phyloP scores from a whole-genome alignment of 257 asterid species.

The Catharanthus roseus region DNA sequence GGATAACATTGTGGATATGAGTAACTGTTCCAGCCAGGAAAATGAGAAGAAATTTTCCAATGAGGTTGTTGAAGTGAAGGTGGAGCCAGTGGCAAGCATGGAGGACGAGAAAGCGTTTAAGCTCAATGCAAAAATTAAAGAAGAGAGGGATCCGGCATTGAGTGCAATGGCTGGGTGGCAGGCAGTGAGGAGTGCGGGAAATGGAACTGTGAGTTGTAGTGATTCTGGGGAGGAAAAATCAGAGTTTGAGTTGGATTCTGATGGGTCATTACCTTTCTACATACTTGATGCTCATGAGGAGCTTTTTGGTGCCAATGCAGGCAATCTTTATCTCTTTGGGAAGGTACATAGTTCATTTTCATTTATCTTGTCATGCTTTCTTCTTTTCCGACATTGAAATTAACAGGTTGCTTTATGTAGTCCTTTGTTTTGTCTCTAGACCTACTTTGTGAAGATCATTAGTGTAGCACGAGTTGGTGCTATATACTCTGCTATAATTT shows the following conservation, averaged over 20 bases:
- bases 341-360: conserved; percentile 45
- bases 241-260: conserved; percentile 59
- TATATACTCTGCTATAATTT: too few relatives aligned
- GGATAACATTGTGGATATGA: conserved; percentile 25
- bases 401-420: too few relatives aligned
- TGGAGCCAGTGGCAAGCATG: conserved; percentile 19
- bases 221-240: conserved; percentile 45
- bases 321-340: conserved; percentile 83
- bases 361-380: conserved; percentile 1
- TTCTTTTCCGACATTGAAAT: conserved; percentile 2
- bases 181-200: conserved; percentile 56
- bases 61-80: conserved; percentile 34
- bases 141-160: conserved; percentile 44
- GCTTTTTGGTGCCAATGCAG: conserved; percentile 65
- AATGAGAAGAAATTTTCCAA: conserved; percentile 21
- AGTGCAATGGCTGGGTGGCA: conserved; percentile 88
- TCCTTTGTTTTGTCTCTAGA: not conserved
- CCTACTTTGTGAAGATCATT: not conserved
- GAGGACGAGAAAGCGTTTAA: conserved; percentile 47
- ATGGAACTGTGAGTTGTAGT: conserved; percentile 24
- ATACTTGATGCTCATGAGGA: conserved; percentile 92
- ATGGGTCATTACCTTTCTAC: conserved; percentile 82
- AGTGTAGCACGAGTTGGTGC: not conserved
- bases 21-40: conserved; percentile 19
- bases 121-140: conserved; percentile 72